Conservation (phyloP, 1,284 basidiomycete genomes). For the Cutaneotrichosporon spelunceum region DNA sequence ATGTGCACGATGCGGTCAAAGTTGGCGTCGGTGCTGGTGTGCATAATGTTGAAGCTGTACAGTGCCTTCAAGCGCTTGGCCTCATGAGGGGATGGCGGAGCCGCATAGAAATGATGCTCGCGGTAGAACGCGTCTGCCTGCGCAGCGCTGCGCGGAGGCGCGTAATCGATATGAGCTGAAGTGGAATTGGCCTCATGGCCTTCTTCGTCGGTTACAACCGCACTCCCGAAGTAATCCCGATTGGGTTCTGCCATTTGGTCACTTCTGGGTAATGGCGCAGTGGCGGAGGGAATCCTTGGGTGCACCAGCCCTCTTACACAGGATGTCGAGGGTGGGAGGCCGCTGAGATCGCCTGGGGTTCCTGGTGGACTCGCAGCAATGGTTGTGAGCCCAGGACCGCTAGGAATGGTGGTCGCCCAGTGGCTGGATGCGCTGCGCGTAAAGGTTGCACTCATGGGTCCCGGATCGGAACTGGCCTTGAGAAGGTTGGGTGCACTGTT, state of each 20-base stretch:
- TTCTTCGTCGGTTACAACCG: neutral
- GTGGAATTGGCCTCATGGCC: neutral
- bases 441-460: neutral
- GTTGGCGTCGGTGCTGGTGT: conserved; percentile 77
- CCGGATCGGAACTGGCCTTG: neutral
- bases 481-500: neutral
- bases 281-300: conserved; percentile 37
- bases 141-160: conserved; percentile 9
- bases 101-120: conserved; percentile 67
- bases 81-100: conserved; percentile 78
- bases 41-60: conserved; percentile 78
- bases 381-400: conserved; percentile 27
- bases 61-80: conserved; percentile 72
- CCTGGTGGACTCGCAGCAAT: conserved; percentile 44
- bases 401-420: neutral
- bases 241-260: neutral
- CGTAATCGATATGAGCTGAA: neutral
- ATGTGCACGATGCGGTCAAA: conserved; percentile 87
- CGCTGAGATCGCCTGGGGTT: conserved; percentile 34
- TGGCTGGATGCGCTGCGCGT: neutral
- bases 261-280: conserved; percentile 41
- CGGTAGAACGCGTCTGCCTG: conserved; percentile 56
- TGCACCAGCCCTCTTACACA: neutral
- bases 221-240: conserved; percentile 11
- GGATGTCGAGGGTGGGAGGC: neutral